These are phyloP conservation scores for Magnaporthiopsis poae DNA, from an alignment of 2,329 filamentous ascomycete species.

Conservation along the genomic window DNA sequence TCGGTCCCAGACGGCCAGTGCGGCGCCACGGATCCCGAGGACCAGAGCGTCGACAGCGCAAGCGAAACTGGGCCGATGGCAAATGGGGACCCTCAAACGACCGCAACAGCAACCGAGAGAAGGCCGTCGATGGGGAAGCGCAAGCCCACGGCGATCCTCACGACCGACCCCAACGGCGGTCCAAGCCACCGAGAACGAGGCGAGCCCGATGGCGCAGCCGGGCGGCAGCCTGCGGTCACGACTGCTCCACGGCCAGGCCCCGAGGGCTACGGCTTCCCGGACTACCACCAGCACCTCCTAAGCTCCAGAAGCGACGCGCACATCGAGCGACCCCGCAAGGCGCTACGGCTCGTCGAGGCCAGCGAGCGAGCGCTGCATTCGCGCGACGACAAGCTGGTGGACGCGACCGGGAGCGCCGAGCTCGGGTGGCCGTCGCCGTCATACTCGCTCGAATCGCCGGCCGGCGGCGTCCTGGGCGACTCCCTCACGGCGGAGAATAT, in stretches of 20 bases:
- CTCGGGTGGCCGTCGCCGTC: conserved; percentile 5
- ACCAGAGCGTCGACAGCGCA: conserved; percentile 17
- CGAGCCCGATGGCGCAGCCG: not conserved
- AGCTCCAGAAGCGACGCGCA: not conserved
- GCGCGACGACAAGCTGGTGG: conserved; percentile 20
- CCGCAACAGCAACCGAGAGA: not conserved
- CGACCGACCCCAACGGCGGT: not conserved
- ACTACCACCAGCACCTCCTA: conserved; percentile 6
- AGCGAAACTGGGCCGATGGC: conserved; percentile 9
- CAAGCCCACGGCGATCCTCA: not conserved
- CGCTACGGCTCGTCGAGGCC: conserved; percentile 11
- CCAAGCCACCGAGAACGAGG: not conserved
- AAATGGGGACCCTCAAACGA: not conserved
- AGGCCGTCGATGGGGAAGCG: not conserved
- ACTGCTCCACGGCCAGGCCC: conserved; percentile 8
- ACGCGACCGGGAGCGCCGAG: conserved; percentile 12
- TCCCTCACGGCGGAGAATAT: conserved; percentile 20
- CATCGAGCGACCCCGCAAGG: conserved; percentile 5
- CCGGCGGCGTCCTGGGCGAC: conserved; percentile 11
- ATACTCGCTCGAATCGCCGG: conserved; percentile 12
- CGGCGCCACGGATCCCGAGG: conserved; percentile 18
- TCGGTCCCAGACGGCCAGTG: conserved; percentile 10
- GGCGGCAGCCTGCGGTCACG: not conserved
- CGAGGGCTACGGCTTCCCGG: conserved; percentile 8
- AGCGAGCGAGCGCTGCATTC: conserved; percentile 18